These are phyloP conservation scores for Quercus suber DNA, from an alignment of 306 rosid species.

Conservation along the genomic window DNA sequence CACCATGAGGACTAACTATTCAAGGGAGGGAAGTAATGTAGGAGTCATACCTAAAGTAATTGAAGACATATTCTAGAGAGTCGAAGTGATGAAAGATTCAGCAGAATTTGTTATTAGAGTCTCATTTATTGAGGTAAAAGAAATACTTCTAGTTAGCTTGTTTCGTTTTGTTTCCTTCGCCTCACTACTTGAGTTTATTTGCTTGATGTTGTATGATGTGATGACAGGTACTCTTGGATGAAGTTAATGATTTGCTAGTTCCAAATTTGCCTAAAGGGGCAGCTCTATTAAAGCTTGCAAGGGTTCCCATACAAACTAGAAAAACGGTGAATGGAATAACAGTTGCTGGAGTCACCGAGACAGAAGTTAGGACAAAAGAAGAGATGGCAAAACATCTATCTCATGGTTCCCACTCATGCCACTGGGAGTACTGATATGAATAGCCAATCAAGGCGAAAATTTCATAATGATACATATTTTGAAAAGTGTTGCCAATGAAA, in stretches of 20 bases:
- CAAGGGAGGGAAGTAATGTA: too few species aligned
- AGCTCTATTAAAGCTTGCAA: neutral
- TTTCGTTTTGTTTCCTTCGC: neutral
- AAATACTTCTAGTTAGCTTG: neutral
- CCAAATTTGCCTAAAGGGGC: constrained; percentile 17
- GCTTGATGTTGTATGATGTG: constrained; percentile 6
- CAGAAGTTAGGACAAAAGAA: constrained; percentile 69
- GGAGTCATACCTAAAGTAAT: constrained; percentile 77
- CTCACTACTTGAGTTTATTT: neutral
- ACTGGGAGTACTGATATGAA: constrained; percentile 93
- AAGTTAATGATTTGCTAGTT: constrained; percentile 71
- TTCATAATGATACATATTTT: too few species aligned
- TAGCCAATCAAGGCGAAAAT: constrained; percentile 68
- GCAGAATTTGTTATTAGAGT: constrained; percentile 70
- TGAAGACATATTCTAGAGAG: constrained; percentile 56
- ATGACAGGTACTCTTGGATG: constrained; percentile 79
- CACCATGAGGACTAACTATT: too few species aligned
- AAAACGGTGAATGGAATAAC: constrained; percentile 72
- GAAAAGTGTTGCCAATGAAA: too few species aligned
- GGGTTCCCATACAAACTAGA: constrained; percentile 84
- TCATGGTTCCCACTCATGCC: constrained; percentile 73
- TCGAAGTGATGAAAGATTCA: constrained; percentile 36
- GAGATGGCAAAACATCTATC: constrained; percentile 74
- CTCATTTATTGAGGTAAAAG: constrained; percentile 79
- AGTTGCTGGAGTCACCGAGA: constrained; percentile 79